phyloP scores from a whole-genome alignment of 352 stramenopile species.

The Globisporangium alternatum region DNA sequence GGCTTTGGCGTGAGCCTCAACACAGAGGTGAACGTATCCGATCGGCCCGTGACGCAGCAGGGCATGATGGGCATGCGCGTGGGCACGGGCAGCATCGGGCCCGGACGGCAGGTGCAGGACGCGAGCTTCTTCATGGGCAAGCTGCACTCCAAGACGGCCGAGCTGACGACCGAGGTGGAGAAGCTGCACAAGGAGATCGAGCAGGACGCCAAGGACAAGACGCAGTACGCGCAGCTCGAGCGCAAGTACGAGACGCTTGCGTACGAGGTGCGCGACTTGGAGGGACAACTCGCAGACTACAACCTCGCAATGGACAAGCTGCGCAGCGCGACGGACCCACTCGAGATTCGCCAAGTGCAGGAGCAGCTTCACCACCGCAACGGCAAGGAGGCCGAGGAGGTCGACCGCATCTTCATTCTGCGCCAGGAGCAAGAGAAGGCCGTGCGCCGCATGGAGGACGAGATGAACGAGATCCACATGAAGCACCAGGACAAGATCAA shows the following conservation, averaged over 20 bases:
- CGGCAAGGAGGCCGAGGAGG: conserved; percentile 82
- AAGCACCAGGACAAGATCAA: conserved; percentile 89
- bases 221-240: conserved; percentile 85
- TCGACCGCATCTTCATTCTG: conserved; percentile 87
- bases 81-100: conserved; percentile 50
- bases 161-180: conserved; percentile 82
- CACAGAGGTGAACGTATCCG: conserved; percentile 89
- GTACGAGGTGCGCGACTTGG: conserved; percentile 73
- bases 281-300: conserved; percentile 91
- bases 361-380: conserved; percentile 73
- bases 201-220: conserved; percentile 85
- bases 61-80: conserved; percentile 92
- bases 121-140: conserved; percentile 88
- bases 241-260: conserved; percentile 74
- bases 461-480: conserved; percentile 75
- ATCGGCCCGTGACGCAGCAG: conserved; percentile 90
- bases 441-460: conserved; percentile 64
- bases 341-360: conserved; percentile 66
- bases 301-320: conserved; percentile 94
- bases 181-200: conserved; percentile 82
- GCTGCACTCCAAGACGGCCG: conserved; percentile 88
- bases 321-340: conserved; percentile 59
- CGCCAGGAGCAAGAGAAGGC: conserved; percentile 80
- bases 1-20: conserved; percentile 82
- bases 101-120: conserved; percentile 84